phyloP scores from a whole-genome alignment of 208 protist genomes.

The Acanthamoeba lenticulata region DNA sequence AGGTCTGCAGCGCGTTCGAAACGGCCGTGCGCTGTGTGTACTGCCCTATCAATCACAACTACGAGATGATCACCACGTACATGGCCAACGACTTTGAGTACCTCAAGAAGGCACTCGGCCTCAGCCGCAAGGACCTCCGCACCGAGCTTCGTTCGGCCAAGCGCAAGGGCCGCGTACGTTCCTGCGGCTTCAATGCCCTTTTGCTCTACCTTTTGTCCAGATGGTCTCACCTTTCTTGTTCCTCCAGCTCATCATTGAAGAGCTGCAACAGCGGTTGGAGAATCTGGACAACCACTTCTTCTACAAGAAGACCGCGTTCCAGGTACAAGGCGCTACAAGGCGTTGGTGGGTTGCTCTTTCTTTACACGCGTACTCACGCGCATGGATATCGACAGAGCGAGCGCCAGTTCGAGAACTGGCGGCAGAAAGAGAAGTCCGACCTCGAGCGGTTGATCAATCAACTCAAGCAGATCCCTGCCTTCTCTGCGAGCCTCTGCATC shows the following conservation, averaged over 20 bases:
- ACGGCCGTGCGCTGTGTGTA: background rate
- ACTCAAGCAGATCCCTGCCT: slow-evolving; percentile 22
- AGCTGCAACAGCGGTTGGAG: slow-evolving; percentile 22
- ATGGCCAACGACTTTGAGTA: slow-evolving; percentile 62
- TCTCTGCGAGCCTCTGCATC: background rate
- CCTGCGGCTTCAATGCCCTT: background rate
- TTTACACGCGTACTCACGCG: too few species aligned
- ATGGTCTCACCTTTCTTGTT: background rate
- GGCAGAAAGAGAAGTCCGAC: slow-evolving; percentile 9
- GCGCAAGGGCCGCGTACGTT: background rate
- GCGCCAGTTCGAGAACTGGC: slow-evolving; percentile 44
- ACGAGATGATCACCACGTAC: slow-evolving; percentile 28
- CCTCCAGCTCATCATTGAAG: slow-evolving; percentile 26
- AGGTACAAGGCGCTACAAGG: too few species aligned
- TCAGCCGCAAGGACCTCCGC: background rate
- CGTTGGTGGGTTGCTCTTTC: too few species aligned
- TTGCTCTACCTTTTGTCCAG: background rate
- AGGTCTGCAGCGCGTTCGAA: slow-evolving; percentile 20
- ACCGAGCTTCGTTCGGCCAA: slow-evolving; percentile 27
- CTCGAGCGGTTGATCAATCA: slow-evolving; percentile 45
- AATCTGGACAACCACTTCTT: slow-evolving; percentile 27
- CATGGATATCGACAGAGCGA: too few species aligned
- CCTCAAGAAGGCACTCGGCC: slow-evolving; percentile 39
- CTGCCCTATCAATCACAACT: slow-evolving; percentile 41
- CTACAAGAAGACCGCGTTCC: background rate